These are phyloP conservation scores for Aeschynomene evenia DNA, from an alignment of 306 rosid species.

Conservation along the genomic window DNA sequence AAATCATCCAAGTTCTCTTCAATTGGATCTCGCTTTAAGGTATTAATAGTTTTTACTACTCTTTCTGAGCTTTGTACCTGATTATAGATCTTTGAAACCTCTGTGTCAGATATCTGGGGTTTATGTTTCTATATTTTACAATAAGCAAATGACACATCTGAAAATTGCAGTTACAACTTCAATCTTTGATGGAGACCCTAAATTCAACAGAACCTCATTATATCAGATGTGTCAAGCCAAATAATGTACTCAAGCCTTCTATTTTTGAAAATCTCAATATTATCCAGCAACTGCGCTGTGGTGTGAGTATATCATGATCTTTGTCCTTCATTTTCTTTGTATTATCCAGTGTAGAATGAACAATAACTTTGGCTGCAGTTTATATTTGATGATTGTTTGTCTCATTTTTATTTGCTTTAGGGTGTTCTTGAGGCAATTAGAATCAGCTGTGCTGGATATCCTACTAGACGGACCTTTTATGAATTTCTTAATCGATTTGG, in stretches of 20 bases:
- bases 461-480: slow-evolving; percentile 92
- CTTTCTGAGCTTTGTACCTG: slow-evolving; percentile 6
- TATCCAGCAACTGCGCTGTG: slow-evolving; percentile 97
- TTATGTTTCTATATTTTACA: slow-evolving; percentile 19
- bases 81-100: neutral
- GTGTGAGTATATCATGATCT: slow-evolving; percentile 68
- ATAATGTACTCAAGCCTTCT: slow-evolving; percentile 93
- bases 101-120: slow-evolving; percentile 13
- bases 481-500: slow-evolving; percentile 97
- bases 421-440: slow-evolving; percentile 99
- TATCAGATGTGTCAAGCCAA: slow-evolving; percentile 99
- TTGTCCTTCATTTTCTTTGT: slow-evolving; percentile 31
- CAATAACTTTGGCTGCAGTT: slow-evolving; percentile 11
- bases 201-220: slow-evolving; percentile 97
- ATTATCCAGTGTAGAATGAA: slow-evolving; percentile 11
- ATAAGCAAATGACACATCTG: slow-evolving; percentile 27
- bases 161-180: slow-evolving; percentile 92
- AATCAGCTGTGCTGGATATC: slow-evolving; percentile 99
- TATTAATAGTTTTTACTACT: slow-evolving; percentile 25
- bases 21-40: slow-evolving; percentile 99
- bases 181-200: slow-evolving; percentile 98
- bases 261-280: slow-evolving; percentile 87
- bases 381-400: slow-evolving; percentile 26
- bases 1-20: slow-evolving; percentile 96
- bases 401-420: slow-evolving; percentile 47